These are phyloP conservation scores for Acer yangbiense DNA, from an alignment of 345 rosid genomes.

Conservation along the genomic window DNA sequence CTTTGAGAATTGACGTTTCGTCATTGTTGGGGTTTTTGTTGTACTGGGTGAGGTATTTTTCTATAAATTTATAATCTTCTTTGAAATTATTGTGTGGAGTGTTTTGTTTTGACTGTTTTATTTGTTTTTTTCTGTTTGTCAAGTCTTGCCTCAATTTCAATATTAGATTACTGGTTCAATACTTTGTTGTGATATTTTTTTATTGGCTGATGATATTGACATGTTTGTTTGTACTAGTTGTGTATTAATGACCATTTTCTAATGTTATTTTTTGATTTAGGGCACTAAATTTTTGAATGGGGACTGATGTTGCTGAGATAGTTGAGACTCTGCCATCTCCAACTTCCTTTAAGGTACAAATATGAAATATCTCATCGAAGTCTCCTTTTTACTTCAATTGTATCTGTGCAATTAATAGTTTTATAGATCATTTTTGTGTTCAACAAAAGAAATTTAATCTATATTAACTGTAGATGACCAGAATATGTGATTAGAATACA, in stretches of 20 bases:
- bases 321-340: constrained; percentile 37
- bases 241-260: neutral
- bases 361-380: neutral
- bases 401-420: neutral
- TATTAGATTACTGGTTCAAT: neutral
- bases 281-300: constrained; percentile 45
- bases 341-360: constrained; percentile 53
- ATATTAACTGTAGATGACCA: neutral
- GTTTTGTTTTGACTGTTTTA: constrained; percentile 11
- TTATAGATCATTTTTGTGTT: neutral
- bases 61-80: neutral
- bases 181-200: neutral
- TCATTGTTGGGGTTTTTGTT: constrained; percentile 11
- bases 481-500: neutral
- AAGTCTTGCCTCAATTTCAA: neutral
- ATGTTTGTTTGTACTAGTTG: neutral
- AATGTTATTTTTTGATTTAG: constrained; percentile 28
- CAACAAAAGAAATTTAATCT: neutral
- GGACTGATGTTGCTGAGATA: constrained; percentile 45
- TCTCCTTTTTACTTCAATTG: constrained; percentile 4
- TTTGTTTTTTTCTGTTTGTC: neutral
- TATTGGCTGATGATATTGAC: neutral
- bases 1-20: neutral
- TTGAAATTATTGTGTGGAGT: neutral
- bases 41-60: constrained; percentile 18